Percentiles rank a stretch among this genome's conserved stretches.
Evolutionary conservation across 2,329 filamentous ascomycete species (phyloP).

Genomic region (Aspergillus felis): DNA sequence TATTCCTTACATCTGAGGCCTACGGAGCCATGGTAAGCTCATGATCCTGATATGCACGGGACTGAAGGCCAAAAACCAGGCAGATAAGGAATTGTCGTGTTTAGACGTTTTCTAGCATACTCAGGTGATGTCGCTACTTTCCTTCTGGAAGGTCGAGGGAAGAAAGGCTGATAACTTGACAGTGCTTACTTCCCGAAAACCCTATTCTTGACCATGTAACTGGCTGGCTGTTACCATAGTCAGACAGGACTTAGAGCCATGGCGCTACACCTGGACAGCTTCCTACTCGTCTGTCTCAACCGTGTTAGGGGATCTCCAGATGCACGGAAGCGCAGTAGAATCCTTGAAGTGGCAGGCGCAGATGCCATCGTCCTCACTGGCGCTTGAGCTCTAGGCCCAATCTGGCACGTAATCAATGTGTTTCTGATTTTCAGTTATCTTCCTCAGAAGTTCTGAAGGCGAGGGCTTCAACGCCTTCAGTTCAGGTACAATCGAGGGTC

Average conservation of each 20-base stretch:
- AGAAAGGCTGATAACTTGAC: not conserved
- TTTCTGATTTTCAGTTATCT: not conserved
- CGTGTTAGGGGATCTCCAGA: conserved; percentile 3
- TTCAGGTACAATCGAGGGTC: not conserved
- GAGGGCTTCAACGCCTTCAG: not conserved
- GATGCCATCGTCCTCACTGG: not conserved
- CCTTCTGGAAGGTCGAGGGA: not conserved
- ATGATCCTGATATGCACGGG: not conserved
- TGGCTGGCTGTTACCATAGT: not conserved
- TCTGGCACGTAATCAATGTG: not conserved
- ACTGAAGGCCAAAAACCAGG: not conserved
- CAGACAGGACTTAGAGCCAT: not conserved
- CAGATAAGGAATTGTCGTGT: not conserved
- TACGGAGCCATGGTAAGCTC: not conserved
- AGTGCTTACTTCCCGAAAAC: not conserved
- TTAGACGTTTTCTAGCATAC: not conserved
- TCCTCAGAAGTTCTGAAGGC: not conserved
- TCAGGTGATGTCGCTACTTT: not conserved
- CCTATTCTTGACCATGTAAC: not conserved
- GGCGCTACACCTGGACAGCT: not conserved
- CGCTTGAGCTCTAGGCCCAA: not conserved
- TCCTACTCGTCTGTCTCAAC: conserved; percentile 2
- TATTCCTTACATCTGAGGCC: not conserved
- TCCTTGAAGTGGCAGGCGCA: not conserved
- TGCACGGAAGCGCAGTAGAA: conserved; percentile 32